Evolutionary conservation across 2,329 filamentous ascomycete species (phyloP).

Genomic region (Fusarium pseudoanthophilum): DNA sequence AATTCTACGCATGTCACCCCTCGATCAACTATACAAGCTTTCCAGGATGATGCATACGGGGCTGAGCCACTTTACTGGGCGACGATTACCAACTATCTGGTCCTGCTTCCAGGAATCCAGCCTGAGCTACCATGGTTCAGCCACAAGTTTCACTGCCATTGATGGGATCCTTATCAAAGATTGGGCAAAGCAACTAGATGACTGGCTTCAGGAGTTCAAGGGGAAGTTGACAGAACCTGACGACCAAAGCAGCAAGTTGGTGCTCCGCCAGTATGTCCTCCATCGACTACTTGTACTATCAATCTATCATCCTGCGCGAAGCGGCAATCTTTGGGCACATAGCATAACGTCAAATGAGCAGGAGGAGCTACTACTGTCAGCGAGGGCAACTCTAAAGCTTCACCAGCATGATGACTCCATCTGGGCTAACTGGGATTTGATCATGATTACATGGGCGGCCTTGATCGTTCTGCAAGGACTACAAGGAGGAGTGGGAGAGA

Average conservation of each 20-base stretch:
- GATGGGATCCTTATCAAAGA: constrained; percentile 7
- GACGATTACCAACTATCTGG: constrained; percentile 2
- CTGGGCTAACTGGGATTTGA: constrained; percentile 17
- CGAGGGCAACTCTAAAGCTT: background rate
- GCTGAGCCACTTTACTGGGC: constrained; percentile 3
- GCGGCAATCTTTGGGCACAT: constrained; percentile 7
- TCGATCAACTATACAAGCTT: constrained; percentile 6
- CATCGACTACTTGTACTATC: constrained; percentile 6
- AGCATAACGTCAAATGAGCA: constrained; percentile 14
- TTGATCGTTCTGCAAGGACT: constrained; percentile 8
- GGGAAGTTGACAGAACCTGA: constrained; percentile 9
- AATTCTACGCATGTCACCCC: constrained; percentile 8
- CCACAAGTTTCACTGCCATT: background rate
- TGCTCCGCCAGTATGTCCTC: constrained; percentile 1
- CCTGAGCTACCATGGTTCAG: background rate
- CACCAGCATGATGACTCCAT: constrained; percentile 17
- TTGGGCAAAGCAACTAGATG: constrained; percentile 9
- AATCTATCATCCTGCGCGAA: constrained; percentile 2
- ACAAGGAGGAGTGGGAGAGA: constrained; percentile 11
- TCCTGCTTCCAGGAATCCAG: constrained; percentile 8
- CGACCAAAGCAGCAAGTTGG: constrained; percentile 17
- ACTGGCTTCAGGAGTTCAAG: constrained; percentile 14
- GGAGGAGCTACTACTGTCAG: constrained; percentile 11
- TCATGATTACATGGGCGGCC: constrained; percentile 16
- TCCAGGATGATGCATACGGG: constrained; percentile 15